Conservation (phyloP, 1,139 yeast genomes). For the Candida tunisiensis region DNA sequence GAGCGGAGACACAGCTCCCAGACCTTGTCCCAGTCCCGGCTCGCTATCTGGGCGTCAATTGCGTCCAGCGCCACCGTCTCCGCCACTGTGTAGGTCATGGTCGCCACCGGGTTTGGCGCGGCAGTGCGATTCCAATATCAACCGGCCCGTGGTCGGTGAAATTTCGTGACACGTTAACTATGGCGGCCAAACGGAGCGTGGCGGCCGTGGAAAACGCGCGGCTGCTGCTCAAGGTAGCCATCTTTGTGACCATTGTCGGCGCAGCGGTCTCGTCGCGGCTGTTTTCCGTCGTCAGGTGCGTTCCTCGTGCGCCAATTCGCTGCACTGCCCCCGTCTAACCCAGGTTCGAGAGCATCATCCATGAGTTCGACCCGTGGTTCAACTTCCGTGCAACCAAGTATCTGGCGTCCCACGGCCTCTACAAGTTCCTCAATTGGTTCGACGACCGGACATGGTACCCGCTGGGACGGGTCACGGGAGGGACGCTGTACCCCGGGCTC, state of each 20-base stretch:
- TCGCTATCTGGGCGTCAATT: no score
- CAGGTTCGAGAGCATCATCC: constrained; percentile 92
- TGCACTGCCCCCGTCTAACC: no score
- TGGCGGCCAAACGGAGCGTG: background rate
- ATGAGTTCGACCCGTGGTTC: constrained; percentile 99
- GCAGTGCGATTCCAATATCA: no score
- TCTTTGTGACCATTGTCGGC: constrained; percentile 58
- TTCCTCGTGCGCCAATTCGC: no score
- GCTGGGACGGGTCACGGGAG: constrained; percentile 96
- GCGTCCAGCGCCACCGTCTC: no score
- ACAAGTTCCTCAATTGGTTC: constrained; percentile 93
- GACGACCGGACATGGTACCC: constrained; percentile 99
- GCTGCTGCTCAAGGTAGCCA: constrained; percentile 41
- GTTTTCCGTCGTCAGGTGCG: constrained; percentile 33
- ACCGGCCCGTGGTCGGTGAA: no score
- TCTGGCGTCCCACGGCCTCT: constrained; percentile 65
- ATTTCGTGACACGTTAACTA: no score
- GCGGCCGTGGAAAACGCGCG: constrained; percentile 7
- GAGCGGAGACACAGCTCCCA: no score
- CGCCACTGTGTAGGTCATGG: no score
- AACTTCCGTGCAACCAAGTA: constrained; percentile 90
- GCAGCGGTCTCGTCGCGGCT: constrained; percentile 88
- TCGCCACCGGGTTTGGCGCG: no score
- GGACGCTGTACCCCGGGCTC: constrained; percentile 93
- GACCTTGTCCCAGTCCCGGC: no score